Evolutionary conservation across 305 asterid species (phyloP), one percentile per base, ranked within the genome.

Genomic region (Fraxinus ornus): DNA sequence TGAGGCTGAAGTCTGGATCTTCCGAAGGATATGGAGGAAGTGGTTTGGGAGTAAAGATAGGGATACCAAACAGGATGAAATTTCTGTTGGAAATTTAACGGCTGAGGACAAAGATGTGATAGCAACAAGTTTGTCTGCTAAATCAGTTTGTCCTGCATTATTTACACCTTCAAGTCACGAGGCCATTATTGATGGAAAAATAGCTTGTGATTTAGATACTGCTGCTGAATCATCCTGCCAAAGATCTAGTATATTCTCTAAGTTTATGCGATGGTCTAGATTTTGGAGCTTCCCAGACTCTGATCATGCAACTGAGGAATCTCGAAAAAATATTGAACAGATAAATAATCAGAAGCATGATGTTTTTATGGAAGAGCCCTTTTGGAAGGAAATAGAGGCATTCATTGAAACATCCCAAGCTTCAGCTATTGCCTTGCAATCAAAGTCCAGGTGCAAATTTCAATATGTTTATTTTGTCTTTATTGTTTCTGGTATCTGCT

Each of bases 371-470:
- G 75, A 85, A 82, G 93, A 88, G 74, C 84, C 93, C 17, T 91
- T 94, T 86, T 96, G 99, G 98, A 86, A 86, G 35, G 97, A 91
- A 78, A 57, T 96, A 79, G 83, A 89, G 81, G 85, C 85, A 24
- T 94, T 93, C 86, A 33, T 94, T 28, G 86, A 32, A 80, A 83
- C 98, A 74, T 71, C 86, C 10, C 77, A 86, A 74, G 93, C 92
- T 81, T 85, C 92, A 37, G 84, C 89, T 80, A 76, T 83, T 62
- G 78, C 93, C 80, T 74, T 60, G 62, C 90, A 84, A 82, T 93
- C 98, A 75, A 87, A 78, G 81, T 89, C 92, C 87, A 95, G 97
- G 99, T 94, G 85, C 75, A 13, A 30, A 30, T 36, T 28, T 70
- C 19, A 15, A 15, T 30, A 37, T 37, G 2, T 22, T 64, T 64